Conservation (phyloP, 2,329 filamentous ascomycete species). For the Fusarium setosum region DNA sequence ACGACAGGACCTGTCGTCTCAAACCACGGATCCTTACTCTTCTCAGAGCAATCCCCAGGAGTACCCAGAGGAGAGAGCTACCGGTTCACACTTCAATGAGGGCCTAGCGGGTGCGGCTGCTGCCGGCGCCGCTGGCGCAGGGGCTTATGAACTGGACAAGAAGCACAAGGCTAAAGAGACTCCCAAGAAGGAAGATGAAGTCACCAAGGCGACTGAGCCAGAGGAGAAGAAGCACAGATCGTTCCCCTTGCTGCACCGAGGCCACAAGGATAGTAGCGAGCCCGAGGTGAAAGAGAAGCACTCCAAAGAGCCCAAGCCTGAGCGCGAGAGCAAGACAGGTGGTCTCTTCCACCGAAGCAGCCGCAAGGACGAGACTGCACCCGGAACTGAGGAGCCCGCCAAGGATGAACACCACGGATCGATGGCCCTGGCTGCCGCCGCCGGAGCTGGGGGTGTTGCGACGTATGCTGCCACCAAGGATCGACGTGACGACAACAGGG, state of each 20-base stretch:
- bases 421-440: conserved; percentile 26
- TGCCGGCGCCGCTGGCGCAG: conserved; percentile 1
- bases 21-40: not conserved
- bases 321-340: conserved; percentile 12
- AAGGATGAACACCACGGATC: conserved; percentile 12
- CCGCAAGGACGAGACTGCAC: conserved; percentile 12
- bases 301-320: conserved; percentile 1
- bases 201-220: not conserved
- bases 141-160: conserved; percentile 5
- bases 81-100: conserved; percentile 4
- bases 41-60: not conserved
- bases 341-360: conserved; percentile 24
- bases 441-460: conserved; percentile 24
- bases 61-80: not conserved
- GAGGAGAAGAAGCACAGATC: conserved; percentile 24
- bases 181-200: not conserved
- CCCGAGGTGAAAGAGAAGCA: conserved; percentile 24
- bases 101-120: not conserved
- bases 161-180: not conserved
- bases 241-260: conserved; percentile 25
- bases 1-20: not conserved
- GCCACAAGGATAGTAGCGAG: conserved; percentile 12
- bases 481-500: conserved; percentile 5
- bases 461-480: conserved; percentile 20
- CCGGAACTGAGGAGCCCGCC: not conserved